Base-by-base conservation (phyloP, 192 early-diverging fungal genomes). In the Linnemannia elongata region DNA sequence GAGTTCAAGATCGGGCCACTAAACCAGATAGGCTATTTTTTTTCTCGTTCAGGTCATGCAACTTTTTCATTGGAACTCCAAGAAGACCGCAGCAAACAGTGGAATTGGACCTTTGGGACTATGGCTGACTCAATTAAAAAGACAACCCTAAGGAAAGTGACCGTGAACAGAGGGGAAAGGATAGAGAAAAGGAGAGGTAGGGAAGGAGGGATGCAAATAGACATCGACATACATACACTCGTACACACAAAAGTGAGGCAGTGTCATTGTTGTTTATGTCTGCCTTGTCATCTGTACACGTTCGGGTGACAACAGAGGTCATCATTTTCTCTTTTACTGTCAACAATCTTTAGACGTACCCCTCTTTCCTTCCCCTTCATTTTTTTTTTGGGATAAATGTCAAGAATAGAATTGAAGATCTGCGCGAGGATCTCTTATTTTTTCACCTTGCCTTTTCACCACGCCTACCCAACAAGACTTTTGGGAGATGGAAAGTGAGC, bases 71-170 rank as follows among this genome's bases (percentile, higher is more conserved):
- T 57, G 22, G 55, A 15, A 30, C 60, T 66, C 60, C 60, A 66
- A 66, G 24, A 33, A 33, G 60, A 66, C 60, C 60, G 60, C 60
- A 66, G 60, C 60, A 66, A 66, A 66, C 60, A 66, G 60, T 24
- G 6, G n/a, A 66, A 66, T 66, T 66, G 60, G 60, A 33, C 27
- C 60, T 66, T 66, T 66, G 60, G 60, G 60, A 6, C 55, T 35
- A 27, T 33, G 12, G 35, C 15, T 33, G 38, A 0, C 6, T 39
- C 38, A 39, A 39, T 39, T 6, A 39, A 39, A 39, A 3, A 39
- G 38, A 39, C 1, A 39, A 39, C 38, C 38, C 38, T 39, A 39
- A 39, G 9, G 8, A 63, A 30, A 63, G 12, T 4, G 12, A 12
- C 12, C 33, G 3, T 30, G 27, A 10, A 66, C 13, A 66, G 3